phyloP scores from a whole-genome alignment of 2,329 filamentous ascomycete species.

The Ophiosphaerella korrae region DNA sequence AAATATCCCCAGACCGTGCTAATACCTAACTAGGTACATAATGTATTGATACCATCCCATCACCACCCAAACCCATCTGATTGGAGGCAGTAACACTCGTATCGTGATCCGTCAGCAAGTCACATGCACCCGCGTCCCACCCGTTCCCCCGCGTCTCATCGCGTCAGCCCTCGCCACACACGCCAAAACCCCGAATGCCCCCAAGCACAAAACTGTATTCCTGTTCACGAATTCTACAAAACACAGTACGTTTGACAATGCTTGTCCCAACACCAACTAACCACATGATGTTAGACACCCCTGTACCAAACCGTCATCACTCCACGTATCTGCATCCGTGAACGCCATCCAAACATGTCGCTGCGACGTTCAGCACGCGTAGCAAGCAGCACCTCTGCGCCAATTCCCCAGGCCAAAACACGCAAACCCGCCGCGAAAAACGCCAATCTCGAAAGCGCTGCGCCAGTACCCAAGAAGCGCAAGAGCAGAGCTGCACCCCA shows the following conservation, averaged over 20 bases:
- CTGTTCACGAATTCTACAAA: neutral
- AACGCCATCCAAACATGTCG: slow-evolving; percentile 50
- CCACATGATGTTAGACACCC: slow-evolving; percentile 28
- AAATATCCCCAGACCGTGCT: too few species aligned
- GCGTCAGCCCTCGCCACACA: too few species aligned
- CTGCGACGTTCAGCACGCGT: slow-evolving; percentile 59
- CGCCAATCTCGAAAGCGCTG: slow-evolving; percentile 13
- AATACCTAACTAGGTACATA: too few species aligned
- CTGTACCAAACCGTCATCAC: slow-evolving; percentile 2
- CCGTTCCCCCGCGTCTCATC: too few species aligned
- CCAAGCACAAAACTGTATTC: too few species aligned
- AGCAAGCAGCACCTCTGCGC: slow-evolving; percentile 34
- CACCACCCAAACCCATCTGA: neutral
- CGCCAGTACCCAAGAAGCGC: slow-evolving; percentile 28
- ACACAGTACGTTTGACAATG: slow-evolving; percentile 6
- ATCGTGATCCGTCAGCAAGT: neutral
- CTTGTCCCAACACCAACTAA: slow-evolving; percentile 53
- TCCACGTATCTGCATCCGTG: slow-evolving; percentile 1
- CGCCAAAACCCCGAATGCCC: too few species aligned
- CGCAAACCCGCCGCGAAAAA: slow-evolving; percentile 13
- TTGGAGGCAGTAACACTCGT: neutral
- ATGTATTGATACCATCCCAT: too few species aligned
- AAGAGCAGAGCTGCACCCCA: slow-evolving; percentile 19
- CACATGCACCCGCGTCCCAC: too few species aligned
- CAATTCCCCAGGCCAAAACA: slow-evolving; percentile 19